Evolutionary conservation across 805 yeast genomes (phyloP).

Genomic region (Priceomyces haplophilus): DNA sequence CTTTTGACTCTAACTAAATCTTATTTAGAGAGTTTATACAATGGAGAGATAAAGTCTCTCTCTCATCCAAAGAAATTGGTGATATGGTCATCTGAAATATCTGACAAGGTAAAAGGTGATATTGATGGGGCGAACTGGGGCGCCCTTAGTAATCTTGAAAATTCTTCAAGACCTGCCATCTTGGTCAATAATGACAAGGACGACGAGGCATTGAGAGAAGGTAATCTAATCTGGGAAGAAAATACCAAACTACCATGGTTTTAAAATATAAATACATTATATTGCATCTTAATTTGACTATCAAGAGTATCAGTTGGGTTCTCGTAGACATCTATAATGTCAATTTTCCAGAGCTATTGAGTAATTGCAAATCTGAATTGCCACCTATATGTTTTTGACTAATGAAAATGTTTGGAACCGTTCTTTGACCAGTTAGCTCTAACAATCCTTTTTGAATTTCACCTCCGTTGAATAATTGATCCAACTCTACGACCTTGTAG

Average conservation of each 20-base stretch:
- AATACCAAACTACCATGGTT: constrained; percentile 45
- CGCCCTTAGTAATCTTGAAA: constrained; percentile 16
- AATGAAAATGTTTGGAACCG: constrained; percentile 38
- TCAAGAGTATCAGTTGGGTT: no score
- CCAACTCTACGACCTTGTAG: constrained; percentile 28
- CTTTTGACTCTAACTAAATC: constrained; percentile 13
- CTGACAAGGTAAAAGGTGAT: constrained; percentile 11
- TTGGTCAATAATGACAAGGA: constrained; percentile 24
- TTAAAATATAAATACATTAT: constrained; percentile 11
- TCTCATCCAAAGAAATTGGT: constrained; percentile 15
- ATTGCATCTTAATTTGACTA: no score
- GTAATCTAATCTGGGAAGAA: constrained; percentile 38
- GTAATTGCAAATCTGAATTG: constrained; percentile 32
- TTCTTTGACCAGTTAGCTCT: constrained; percentile 32
- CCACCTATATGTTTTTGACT: constrained; percentile 40
- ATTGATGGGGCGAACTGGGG: constrained; percentile 17
- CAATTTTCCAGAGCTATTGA: constrained; percentile 24
- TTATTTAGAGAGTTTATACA: constrained; percentile 6
- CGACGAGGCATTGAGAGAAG: constrained; percentile 20
- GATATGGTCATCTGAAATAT: constrained; percentile 36
- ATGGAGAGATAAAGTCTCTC: not conserved
- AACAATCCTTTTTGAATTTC: constrained; percentile 27
- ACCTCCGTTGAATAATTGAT: constrained; percentile 23
- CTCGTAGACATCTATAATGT: constrained; percentile 4
- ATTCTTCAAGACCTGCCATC: constrained; percentile 36